A percentile compares a stretch with the other conserved stretches of the same genome.
Evolutionary conservation across 768 basidiomycete species (phyloP).

Genomic region (Lentinula lateritia): DNA sequence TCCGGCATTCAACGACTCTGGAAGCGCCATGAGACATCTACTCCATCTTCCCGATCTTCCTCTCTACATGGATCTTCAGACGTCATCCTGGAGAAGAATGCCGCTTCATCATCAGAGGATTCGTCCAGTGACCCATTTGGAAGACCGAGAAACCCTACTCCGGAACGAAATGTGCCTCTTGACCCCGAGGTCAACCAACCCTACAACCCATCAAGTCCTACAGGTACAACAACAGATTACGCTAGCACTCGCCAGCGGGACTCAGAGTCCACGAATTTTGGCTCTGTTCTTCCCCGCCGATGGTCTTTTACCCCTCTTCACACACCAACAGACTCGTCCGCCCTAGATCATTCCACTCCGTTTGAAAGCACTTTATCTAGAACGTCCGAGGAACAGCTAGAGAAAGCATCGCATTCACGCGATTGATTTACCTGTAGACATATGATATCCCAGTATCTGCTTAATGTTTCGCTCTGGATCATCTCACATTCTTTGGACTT

Average conservation of each 20-base stretch:
- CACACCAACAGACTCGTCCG: slow-evolving; percentile 8
- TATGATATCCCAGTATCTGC: background rate
- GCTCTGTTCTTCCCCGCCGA: slow-evolving; percentile 9
- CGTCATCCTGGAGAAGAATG: slow-evolving; percentile 22
- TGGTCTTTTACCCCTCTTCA: slow-evolving; percentile 12
- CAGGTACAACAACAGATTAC: slow-evolving; percentile 6
- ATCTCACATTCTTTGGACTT: slow-evolving; percentile 3
- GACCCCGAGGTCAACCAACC: slow-evolving; percentile 29
- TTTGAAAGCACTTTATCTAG: background rate
- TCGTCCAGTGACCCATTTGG: slow-evolving; percentile 4
- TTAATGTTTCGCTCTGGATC: background rate
- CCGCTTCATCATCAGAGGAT: slow-evolving; percentile 6
- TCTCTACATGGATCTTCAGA: slow-evolving; percentile 13
- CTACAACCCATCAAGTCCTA: slow-evolving; percentile 24
- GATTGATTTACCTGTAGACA: background rate
- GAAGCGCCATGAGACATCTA: slow-evolving; percentile 10
- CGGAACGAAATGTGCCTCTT: slow-evolving; percentile 24
- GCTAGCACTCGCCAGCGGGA: slow-evolving; percentile 3
- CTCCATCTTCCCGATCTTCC: background rate
- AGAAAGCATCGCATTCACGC: background rate
- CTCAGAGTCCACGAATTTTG: slow-evolving; percentile 11
- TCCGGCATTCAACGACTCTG: slow-evolving; percentile 28
- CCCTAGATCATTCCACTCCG: background rate
- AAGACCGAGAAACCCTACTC: slow-evolving; percentile 37
- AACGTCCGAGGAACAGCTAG: slow-evolving; percentile 3